Base-by-base conservation (phyloP, 1,139 yeast genomes). In the Yamadazyma diospyri region DNA sequence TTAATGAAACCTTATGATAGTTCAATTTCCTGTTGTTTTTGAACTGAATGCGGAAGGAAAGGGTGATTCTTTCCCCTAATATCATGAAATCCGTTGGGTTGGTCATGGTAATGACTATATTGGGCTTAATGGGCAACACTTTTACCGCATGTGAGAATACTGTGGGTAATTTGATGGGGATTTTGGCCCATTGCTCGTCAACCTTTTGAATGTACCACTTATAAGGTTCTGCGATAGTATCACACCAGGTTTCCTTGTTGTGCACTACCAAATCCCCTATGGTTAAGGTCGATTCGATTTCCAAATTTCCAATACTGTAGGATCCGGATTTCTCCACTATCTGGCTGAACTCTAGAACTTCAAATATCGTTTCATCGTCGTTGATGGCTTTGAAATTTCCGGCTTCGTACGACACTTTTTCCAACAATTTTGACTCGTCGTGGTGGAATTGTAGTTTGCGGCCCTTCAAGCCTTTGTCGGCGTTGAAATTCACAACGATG, bases 21-120 rank as follows among this genome's bases (percentile, higher is more conserved):
- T 42, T 42, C 5, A 57, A 30, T 16, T 43, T 43, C 2, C 46
- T 42, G 4, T 43, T 41, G 16, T 48, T 45, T 7, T 43, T 35
- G 25, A 53, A 50, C 7, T 43, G 30, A 9, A 64, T 42, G 3
- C 37, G 38, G 14, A 62, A 47, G 0, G 55, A 50, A 2, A 62
- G 28, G 0, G 40, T 20, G 1, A 59, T 32, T 32, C 51, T 57
- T 36, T 64, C 70, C 4, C 68, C 69, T 1, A 63, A 32, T 4
- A 59, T 38, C 3, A 61, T 43, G 1, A 38, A 31, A 6, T 32
- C 31, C 6, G 40, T 16, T 2, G 42, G 39, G 8, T 34, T 17
- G 11, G 23, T 27, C 29, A 42, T 22, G 5, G 33, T 28, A 3
- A 55, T 39, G 1, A 27, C 12, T 0, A 57, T 41, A 20, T 49